These are phyloP conservation scores for Pseudogymnoascus sp. DNA, from an alignment of 2,329 filamentous ascomycete species.

Conservation along the genomic window DNA sequence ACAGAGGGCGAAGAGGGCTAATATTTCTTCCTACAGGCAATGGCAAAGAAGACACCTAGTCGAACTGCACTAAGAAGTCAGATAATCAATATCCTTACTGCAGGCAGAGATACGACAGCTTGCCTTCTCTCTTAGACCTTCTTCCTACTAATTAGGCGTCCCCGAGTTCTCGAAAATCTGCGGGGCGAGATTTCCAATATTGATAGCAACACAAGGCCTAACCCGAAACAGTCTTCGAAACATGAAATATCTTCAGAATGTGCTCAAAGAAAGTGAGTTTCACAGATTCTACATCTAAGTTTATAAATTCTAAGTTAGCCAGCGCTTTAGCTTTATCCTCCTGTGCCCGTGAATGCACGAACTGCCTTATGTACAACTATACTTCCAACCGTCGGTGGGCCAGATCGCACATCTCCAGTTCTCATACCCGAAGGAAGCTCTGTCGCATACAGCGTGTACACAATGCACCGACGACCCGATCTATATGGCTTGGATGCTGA, in stretches of 20 bases:
- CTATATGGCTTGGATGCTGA: conserved; percentile 28
- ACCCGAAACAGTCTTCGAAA: conserved; percentile 10
- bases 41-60: conserved; percentile 25
- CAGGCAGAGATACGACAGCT: conserved; percentile 13
- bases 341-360: conserved; percentile 24
- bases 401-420: conserved; percentile 22
- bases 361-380: conserved; percentile 18
- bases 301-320: background rate
- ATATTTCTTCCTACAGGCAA: conserved; percentile 10
- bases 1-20: conserved; percentile 15
- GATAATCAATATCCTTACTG: conserved; percentile 26
- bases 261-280: conserved; percentile 16
- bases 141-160: conserved; percentile 14
- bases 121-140: conserved; percentile 14
- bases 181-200: background rate
- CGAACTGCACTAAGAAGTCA: conserved; percentile 27
- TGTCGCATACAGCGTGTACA: conserved; percentile 23
- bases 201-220: too few species aligned
- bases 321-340: conserved; percentile 22
- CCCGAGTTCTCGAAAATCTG: conserved; percentile 8
- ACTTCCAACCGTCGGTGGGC: conserved; percentile 27
- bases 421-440: conserved; percentile 22
- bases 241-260: conserved; percentile 13
- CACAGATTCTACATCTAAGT: conserved; percentile 1
- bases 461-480: conserved; percentile 25